A percentile compares a stretch with the other conserved stretches of the same genome.
Conservation (phyloP, 1,284 basidiomycete species). For the Leccinum fuscescens region DNA sequence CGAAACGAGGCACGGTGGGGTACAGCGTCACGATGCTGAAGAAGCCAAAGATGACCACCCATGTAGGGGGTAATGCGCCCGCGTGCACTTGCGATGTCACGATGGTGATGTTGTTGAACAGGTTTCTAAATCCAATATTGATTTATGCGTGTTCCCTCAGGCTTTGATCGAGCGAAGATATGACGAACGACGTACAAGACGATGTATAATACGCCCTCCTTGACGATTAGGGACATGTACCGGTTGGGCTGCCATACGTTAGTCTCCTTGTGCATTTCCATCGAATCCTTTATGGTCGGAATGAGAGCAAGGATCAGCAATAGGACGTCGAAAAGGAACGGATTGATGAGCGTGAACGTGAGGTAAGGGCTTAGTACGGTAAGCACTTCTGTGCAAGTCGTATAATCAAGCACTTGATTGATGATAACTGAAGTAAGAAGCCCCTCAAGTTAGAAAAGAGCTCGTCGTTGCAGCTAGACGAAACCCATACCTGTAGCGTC, state of each 20-base stretch:
- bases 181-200: neutral
- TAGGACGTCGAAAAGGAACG: neutral
- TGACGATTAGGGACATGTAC: neutral
- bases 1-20: neutral
- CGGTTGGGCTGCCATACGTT: neutral
- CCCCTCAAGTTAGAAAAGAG: neutral
- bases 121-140: neutral
- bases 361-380: neutral
- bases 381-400: neutral
- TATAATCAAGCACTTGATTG: neutral
- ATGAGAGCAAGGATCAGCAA: neutral
- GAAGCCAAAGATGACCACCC: neutral
- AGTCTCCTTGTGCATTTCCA: neutral
- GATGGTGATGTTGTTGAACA: neutral
- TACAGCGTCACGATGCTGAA: neutral
- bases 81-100: neutral
- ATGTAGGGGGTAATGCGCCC: neutral
- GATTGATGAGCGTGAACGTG: neutral
- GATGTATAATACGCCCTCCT: neutral
- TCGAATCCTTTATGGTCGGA: neutral
- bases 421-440: neutral
- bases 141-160: neutral
- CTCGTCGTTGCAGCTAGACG: neutral
- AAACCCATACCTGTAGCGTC: neutral
- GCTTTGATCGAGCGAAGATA: neutral